Evolutionary conservation across 202 grass and related monocot genomes (phyloP).

Genomic region (Musa balbisiana): DNA sequence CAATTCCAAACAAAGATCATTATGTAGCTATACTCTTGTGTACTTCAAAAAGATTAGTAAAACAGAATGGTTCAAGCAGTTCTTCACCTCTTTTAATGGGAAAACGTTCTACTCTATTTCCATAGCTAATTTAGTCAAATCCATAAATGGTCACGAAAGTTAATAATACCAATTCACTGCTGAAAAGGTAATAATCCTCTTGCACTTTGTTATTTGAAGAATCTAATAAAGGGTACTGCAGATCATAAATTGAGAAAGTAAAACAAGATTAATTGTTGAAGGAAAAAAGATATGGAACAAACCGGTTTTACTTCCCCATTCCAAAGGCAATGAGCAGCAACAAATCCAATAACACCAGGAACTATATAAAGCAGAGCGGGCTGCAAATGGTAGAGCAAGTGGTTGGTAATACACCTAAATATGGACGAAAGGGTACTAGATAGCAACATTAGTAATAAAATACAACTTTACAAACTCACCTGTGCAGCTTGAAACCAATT

Average conservation of each 20-base stretch:
- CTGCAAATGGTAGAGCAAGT: constrained; percentile 24
- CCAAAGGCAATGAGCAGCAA: constrained; percentile 69
- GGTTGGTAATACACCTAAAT: neutral
- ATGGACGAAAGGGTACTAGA: neutral
- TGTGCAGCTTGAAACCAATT: constrained; percentile 94
- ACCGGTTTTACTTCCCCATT: constrained; percentile 78
- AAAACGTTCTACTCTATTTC: too few relatives aligned
- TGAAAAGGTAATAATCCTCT: too few relatives aligned
- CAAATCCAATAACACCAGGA: constrained; percentile 75
- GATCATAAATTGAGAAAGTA: neutral
- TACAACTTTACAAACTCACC: constrained; percentile 28
- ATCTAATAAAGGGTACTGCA: neutral
- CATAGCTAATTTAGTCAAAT: too few relatives aligned
- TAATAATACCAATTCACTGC: too few relatives aligned
- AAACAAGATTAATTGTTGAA: neutral
- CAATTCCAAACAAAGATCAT: neutral
- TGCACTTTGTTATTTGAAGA: too few relatives aligned
- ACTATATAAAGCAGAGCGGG: constrained; percentile 88
- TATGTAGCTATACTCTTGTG: too few relatives aligned
- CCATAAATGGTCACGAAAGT: too few relatives aligned
- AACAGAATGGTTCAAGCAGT: too few relatives aligned
- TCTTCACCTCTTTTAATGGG: too few relatives aligned
- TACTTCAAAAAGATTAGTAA: too few relatives aligned
- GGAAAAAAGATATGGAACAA: constrained; percentile 8
- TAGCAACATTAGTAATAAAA: neutral